phyloP scores from a whole-genome alignment of 768 basidiomycete species.

The Mycena epipterygia region DNA sequence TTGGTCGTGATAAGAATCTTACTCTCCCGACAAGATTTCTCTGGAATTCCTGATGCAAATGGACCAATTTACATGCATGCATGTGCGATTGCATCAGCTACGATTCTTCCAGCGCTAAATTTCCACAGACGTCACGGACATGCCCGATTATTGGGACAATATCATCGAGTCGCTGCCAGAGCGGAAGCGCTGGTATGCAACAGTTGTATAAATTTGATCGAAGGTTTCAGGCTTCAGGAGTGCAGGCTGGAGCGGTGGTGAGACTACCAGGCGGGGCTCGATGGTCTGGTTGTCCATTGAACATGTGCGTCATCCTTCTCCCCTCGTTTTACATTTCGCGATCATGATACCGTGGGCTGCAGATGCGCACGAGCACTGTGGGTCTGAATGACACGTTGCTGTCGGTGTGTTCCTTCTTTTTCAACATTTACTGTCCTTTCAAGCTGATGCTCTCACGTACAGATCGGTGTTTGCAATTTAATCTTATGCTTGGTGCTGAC shows the following conservation, averaged over 20 bases:
- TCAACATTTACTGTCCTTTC: too few relatives aligned
- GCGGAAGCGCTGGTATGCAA: slow-evolving; percentile 22
- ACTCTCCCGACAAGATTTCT: slow-evolving; percentile 22
- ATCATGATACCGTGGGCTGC: too few relatives aligned
- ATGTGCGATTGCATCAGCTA: neutral
- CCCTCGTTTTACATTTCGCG: too few relatives aligned
- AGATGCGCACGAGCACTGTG: too few relatives aligned
- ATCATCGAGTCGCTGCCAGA: slow-evolving; percentile 38
- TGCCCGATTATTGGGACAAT: slow-evolving; percentile 34
- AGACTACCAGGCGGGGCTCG: too few relatives aligned
- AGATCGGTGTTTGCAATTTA: too few relatives aligned
- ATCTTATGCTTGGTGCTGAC: too few relatives aligned
- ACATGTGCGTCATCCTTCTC: too few relatives aligned
- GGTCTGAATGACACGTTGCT: too few relatives aligned
- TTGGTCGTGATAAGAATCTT: neutral
- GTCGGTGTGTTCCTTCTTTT: too few relatives aligned
- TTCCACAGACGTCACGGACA: slow-evolving; percentile 15
- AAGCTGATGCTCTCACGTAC: too few relatives aligned
- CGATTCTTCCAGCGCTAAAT: neutral
- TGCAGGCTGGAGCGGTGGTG: slow-evolving; percentile 37
- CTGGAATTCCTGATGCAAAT: slow-evolving; percentile 35
- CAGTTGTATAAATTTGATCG: neutral
- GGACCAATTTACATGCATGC: slow-evolving; percentile 21
- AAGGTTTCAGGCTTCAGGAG: slow-evolving; percentile 4
- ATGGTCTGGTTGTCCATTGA: too few relatives aligned